A percentile compares a stretch with the other conserved stretches of the same genome.
phyloP scores from a whole-genome alignment of 768 basidiomycete species.

The Mycena capillaripes region DNA sequence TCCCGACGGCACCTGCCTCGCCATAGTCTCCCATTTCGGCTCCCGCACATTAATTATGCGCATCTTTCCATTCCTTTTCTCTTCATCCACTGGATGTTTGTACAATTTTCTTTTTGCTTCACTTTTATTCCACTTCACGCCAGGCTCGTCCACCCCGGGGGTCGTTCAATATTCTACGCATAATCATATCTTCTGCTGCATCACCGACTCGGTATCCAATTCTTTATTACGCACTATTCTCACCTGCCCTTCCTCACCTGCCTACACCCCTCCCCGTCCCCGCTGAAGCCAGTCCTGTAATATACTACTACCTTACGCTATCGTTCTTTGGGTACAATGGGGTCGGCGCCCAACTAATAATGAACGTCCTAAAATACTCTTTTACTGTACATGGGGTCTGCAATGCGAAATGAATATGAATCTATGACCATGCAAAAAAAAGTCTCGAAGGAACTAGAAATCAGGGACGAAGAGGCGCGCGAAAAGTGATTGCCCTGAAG shows the following conservation, averaged over 20 bases:
- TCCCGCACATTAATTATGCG: constrained; percentile 42
- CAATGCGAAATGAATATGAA: constrained; percentile 32
- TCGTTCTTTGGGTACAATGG: constrained; percentile 35
- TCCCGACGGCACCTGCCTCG: constrained; percentile 41
- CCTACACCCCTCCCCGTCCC: constrained; percentile 13
- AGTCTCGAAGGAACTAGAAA: no score
- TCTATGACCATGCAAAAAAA: constrained; percentile 9
- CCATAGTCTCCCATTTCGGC: constrained; percentile 43
- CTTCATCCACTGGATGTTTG: constrained; percentile 29
- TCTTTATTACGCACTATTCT: constrained; percentile 43
- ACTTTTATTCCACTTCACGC: constrained; percentile 23
- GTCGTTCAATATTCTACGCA: constrained; percentile 28
- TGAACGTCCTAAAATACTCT: constrained; percentile 35
- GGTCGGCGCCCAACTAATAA: constrained; percentile 41
- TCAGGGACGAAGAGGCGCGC: neutral
- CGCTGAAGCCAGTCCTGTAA: constrained; percentile 47
- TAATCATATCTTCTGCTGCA: constrained; percentile 36
- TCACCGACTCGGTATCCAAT: constrained; percentile 34
- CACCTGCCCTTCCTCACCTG: constrained; percentile 30
- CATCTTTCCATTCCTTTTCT: constrained; percentile 37
- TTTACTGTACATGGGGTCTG: constrained; percentile 33
- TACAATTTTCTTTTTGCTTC: constrained; percentile 21
- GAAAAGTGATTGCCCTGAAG: constrained; percentile 6
- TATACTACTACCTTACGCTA: constrained; percentile 49
- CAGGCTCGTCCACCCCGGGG: constrained; percentile 35